These are phyloP conservation scores for Trametes coccinea DNA, from an alignment of 768 basidiomycete species.

Conservation along the genomic window DNA sequence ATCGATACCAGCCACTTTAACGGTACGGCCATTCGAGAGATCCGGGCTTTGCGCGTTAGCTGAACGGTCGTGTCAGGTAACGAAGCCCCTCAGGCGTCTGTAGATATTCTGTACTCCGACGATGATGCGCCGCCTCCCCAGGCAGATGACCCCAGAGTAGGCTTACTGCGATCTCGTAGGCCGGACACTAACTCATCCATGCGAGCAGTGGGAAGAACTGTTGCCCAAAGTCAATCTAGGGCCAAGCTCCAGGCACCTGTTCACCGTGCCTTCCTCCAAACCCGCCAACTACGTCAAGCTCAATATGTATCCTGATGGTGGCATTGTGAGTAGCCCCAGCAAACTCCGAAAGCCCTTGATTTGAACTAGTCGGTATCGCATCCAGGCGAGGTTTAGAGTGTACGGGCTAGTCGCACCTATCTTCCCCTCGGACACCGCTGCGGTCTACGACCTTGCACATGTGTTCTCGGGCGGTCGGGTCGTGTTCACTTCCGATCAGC, in stretches of 20 bases:
- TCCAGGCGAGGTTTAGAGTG: conserved; percentile 86
- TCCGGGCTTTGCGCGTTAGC: neutral
- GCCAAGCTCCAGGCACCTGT: conserved; percentile 87
- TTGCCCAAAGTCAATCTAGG: conserved; percentile 76
- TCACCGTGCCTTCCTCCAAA: conserved; percentile 59
- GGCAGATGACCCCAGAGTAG: conserved; percentile 54
- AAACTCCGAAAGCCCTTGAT: neutral
- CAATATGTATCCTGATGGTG: conserved; percentile 96
- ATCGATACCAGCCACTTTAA: conserved; percentile 95
- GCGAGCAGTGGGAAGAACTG: conserved; percentile 72
- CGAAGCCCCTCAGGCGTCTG: conserved; percentile 80
- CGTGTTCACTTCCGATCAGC: conserved; percentile 87
- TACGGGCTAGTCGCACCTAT: conserved; percentile 79
- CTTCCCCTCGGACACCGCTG: conserved; percentile 48
- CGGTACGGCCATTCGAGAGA: conserved; percentile 44
- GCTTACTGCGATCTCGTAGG: conserved; percentile 31
- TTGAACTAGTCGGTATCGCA: neutral
- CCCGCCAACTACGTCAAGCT: conserved; percentile 82
- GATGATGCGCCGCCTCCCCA: conserved; percentile 42
- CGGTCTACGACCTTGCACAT: conserved; percentile 81
- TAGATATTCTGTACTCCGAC: conserved; percentile 56
- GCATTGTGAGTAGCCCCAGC: conserved; percentile 64
- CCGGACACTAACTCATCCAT: neutral
- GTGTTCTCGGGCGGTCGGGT: conserved; percentile 88
- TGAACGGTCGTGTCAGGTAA: conserved; percentile 53